phyloP scores from a whole-genome alignment of 1,284 basidiomycete genomes.

The Microstroma glucosiphilum region DNA sequence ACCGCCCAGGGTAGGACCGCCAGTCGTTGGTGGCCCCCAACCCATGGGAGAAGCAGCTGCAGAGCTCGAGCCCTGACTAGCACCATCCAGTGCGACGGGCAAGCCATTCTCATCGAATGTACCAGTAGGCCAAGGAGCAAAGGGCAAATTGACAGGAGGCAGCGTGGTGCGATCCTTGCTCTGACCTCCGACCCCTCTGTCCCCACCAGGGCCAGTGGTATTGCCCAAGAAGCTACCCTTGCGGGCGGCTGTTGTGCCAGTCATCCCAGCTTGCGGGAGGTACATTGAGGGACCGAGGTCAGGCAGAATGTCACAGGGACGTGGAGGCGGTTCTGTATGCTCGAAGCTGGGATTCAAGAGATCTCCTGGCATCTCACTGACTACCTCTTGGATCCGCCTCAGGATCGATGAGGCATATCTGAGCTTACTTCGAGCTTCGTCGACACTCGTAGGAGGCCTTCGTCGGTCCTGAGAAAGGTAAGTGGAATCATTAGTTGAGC shows the following conservation, averaged over 20 bases:
- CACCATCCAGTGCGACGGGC: background rate
- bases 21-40: slow-evolving; percentile 2
- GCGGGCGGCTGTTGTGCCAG: background rate
- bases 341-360: slow-evolving; percentile 7
- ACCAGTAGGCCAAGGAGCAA: slow-evolving; percentile 3
- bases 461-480: slow-evolving; percentile 13
- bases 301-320: background rate
- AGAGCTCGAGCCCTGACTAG: slow-evolving; percentile 1
- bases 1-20: background rate
- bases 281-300: background rate
- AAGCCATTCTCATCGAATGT: slow-evolving; percentile 4
- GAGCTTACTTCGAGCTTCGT: background rate
- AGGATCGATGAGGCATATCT: background rate
- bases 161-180: too few relatives aligned
- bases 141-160: background rate
- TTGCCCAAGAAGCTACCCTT: background rate
- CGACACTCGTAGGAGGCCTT: slow-evolving; percentile 14
- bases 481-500: too few relatives aligned
- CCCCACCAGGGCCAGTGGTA: background rate
- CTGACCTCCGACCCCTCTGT: background rate
- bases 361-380: slow-evolving; percentile 1
- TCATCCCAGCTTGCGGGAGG: background rate
- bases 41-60: background rate
- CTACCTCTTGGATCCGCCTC: background rate
- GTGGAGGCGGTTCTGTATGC: slow-evolving; percentile 4